phyloP scores from a whole-genome alignment of 2,329 filamentous ascomycete species.

The Graphilbum fragrans region DNA sequence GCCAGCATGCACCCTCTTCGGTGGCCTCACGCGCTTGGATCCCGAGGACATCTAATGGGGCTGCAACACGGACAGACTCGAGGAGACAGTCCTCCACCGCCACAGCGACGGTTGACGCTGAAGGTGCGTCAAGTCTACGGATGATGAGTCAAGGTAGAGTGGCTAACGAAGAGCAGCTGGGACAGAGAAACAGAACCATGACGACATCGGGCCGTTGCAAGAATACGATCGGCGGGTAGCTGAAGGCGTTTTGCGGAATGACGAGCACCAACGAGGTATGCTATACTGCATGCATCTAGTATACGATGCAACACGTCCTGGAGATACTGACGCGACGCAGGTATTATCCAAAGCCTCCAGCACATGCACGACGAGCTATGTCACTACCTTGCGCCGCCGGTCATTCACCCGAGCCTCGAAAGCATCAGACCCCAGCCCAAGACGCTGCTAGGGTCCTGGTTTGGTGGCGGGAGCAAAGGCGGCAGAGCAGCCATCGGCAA shows the following conservation, averaged over 20 bases:
- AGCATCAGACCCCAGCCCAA: slow-evolving; percentile 39
- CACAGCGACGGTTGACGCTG: too few species aligned
- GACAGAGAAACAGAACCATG: slow-evolving; percentile 13
- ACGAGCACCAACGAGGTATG: slow-evolving; percentile 78
- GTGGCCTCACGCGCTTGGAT: too few species aligned
- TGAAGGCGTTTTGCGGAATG: slow-evolving; percentile 63
- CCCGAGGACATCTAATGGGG: too few species aligned
- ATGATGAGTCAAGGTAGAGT: too few species aligned
- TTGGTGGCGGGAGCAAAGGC: slow-evolving; percentile 24
- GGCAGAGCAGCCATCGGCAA: slow-evolving; percentile 25
- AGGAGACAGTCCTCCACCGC: too few species aligned
- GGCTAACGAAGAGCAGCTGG: slow-evolving; percentile 7
- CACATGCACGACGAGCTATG: slow-evolving; percentile 75
- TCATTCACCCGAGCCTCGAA: slow-evolving; percentile 67
- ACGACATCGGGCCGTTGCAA: slow-evolving; percentile 57
- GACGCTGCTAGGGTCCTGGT: slow-evolving; percentile 48
- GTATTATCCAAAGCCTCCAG: slow-evolving; percentile 80
- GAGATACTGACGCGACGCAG: slow-evolving; percentile 26
- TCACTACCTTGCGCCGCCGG: slow-evolving; percentile 59
- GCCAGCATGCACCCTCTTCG: too few species aligned
- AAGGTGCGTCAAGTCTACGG: too few species aligned
- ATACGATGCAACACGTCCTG: not conserved
- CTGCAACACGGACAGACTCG: too few species aligned
- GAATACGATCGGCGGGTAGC: slow-evolving; percentile 82
- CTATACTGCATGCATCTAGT: too few species aligned